These are phyloP conservation scores for Bacidia rubella DNA, from an alignment of 495 filamentous ascomycete genomes.

Conservation along the genomic window DNA sequence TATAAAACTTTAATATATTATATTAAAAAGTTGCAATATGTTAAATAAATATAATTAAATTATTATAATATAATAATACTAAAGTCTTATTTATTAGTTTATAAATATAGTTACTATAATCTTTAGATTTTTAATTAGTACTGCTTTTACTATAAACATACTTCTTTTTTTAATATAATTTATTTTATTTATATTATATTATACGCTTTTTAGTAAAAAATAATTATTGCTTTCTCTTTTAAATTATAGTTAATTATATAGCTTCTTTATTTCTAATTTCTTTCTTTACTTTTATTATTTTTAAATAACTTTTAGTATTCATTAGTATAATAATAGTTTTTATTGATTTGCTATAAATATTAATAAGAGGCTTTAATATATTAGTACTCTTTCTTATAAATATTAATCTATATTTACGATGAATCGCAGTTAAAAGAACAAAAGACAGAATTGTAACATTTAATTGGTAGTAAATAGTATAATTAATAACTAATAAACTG, in stretches of 20 bases:
- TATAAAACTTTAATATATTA: neutral
- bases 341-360: neutral
- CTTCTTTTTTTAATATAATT: too few species aligned
- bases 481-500: neutral
- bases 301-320: neutral
- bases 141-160: too few species aligned
- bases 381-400: neutral
- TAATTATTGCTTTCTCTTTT: too few species aligned
- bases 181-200: too few species aligned
- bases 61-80: neutral
- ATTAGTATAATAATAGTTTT: neutral
- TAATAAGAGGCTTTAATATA: neutral
- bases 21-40: neutral
- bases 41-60: neutral
- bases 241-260: too few species aligned
- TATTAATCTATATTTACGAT: neutral
- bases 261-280: too few species aligned
- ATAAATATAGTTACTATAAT: neutral
- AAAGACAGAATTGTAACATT: neutral
- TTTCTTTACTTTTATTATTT: too few species aligned
- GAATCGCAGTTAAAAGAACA: neutral
- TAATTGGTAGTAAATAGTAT: neutral
- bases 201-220: too few species aligned
- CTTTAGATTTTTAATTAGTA: slow-evolving; percentile 1
- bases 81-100: neutral